Evolutionary conservation across 257 asterid genomes (phyloP).

Genomic region (Nicotiana otophora): DNA sequence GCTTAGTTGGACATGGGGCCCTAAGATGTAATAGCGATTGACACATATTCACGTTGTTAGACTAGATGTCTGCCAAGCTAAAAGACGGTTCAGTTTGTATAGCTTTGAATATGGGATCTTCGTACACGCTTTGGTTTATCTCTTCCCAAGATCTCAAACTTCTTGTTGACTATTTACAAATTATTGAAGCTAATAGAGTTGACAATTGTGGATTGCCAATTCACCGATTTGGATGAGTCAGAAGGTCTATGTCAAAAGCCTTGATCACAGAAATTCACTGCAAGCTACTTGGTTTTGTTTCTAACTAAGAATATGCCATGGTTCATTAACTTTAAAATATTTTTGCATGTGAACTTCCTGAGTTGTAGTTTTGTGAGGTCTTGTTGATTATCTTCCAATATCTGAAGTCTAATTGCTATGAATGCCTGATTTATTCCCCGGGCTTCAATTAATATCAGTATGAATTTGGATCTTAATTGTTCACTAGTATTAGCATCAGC

Average conservation of each 20-base stretch:
- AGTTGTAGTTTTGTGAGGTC: neutral
- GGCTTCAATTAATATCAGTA: neutral
- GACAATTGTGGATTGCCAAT: neutral
- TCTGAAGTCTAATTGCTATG: neutral
- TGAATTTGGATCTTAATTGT: neutral
- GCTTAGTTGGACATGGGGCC: neutral
- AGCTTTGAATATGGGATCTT: neutral
- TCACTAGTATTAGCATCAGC: too few relatives aligned
- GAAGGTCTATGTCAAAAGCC: neutral
- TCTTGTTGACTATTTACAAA: neutral
- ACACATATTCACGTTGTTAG: neutral
- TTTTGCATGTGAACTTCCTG: neutral
- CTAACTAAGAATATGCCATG: neutral
- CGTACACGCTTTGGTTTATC: neutral
- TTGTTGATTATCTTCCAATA: neutral
- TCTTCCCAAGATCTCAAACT: neutral
- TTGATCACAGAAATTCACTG: neutral
- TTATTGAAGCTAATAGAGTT: neutral
- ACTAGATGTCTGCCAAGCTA: neutral
- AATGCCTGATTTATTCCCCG: neutral
- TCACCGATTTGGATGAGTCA: neutral
- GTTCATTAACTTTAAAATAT: neutral
- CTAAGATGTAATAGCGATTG: neutral
- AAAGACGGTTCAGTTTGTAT: neutral
- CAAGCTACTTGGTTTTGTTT: neutral